Evolutionary conservation across 148 eudicot species (phyloP), one percentile per base, ranked within the genome.

Genomic region (Camellia sinensis): DNA sequence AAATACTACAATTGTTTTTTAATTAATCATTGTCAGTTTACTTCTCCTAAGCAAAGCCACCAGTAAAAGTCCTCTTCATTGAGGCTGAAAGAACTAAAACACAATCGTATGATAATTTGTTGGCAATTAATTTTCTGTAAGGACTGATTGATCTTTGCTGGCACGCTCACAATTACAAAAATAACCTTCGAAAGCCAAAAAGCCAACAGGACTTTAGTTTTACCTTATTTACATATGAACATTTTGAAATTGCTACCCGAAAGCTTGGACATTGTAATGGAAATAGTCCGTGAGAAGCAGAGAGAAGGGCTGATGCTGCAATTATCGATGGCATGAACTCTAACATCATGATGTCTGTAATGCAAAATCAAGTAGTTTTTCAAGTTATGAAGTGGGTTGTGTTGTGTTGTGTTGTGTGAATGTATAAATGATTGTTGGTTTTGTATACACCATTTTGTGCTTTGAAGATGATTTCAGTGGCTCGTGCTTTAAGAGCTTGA

Each of bases 251-350:
- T 21, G 91, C 86, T 66, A 80, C 64, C 74, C 57, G 53, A 44
- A 82, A 81, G 72, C 80, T 43, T 29, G 86, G 81, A 81, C 81
- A 82, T 76, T 88, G 88, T 41, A 81, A 62, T 57, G 93, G 93
- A 72, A 88, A 83, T 7, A 88, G 84, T 43, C 88, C 93, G 57
- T 87, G 82, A 14, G 87, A 81, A 45, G 90, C 91, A 66, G 65
- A 81, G 43, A 90, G 84, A 61, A 90, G 86, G 45, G 93, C 89
- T n/a, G 90, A 78, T 50, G 93, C 89, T 21, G 90, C 86, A 17
- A 88, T 73, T 41, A 88, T 54, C 3, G 93, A 90, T 43, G 93
- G 88, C 60, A 78, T 87, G 84, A 87, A 90, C 79, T 88, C 87
- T 18, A 88, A 80, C n/a, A 87, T 52, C 83, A 78, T 85, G 7